Evolutionary conservation across 2,329 filamentous ascomycete genomes (phyloP), one percentile per base, ranked within the genome.

Genomic region (Nemania diffusa): DNA sequence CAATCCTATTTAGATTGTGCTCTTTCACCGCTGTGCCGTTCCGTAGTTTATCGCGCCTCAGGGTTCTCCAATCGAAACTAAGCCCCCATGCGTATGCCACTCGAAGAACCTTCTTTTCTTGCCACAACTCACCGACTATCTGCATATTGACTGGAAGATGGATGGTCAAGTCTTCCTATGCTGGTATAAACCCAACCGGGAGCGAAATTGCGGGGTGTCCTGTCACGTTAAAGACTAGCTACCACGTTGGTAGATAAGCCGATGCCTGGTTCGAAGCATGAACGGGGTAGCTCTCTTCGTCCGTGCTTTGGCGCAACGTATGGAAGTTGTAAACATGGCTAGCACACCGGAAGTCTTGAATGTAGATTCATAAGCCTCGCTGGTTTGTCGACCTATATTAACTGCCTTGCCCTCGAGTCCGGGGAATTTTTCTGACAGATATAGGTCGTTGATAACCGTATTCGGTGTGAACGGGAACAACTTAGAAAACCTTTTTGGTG

Each of bases 191-290:
- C 0, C 86, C 85, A 37, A 85, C 78, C 0, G 85, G 86, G 52
- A 88, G 76, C 0, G 83, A 81, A 69, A 88, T 73, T 0, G 85
- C 87, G 0, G 87, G 86, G 69, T 88, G 86, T 0, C 86, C 86
- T 0, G 85, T 88, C 2, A 84, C 80, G 70, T 88, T 86, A 74
- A 88, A 88, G n/a, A n/a, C n/a, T n/a, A 2, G 83, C 80, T 9
- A 84, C 83, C 4, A 87, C 89, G 69, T 89, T 89, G 17, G 52
- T 42, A n/a, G 51, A 50, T 9, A 63, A 27, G 0, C 87, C 87
- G 37, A 88, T 83, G 34, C 83, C 84, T 11, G 83, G 83, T 58
- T 80, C 79, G 53, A 86, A 84, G 20, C 82, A 83, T 52, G 82
- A 79, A 17, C 81, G 74, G 2, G 82, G 82, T 1, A 79, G 78